phyloP scores from a whole-genome alignment of 2,329 filamentous ascomycete genomes.

The Aspergillus pseudoviridinutans region DNA sequence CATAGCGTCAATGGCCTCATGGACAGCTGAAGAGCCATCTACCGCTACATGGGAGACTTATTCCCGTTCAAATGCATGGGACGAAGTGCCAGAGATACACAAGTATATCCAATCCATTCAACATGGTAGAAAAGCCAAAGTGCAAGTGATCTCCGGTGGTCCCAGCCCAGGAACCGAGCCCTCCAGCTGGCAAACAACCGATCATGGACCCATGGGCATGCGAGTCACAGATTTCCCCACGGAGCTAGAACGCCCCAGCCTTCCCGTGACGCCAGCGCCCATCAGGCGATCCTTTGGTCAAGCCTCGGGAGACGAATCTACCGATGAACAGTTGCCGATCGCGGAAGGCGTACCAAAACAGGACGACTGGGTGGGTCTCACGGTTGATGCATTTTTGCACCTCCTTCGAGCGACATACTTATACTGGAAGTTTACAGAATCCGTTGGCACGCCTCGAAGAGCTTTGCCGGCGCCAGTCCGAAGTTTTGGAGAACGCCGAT shows the following conservation, averaged over 20 bases:
- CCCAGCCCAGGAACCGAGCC: conserved; percentile 10
- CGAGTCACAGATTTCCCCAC: conserved; percentile 85
- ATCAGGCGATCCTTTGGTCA: conserved; percentile 52
- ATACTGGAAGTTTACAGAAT: conserved; percentile 57
- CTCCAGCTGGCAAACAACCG: conserved; percentile 15
- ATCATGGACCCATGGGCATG: conserved; percentile 44
- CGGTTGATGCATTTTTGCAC: conserved; percentile 43
- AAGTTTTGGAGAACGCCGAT: conserved; percentile 50
- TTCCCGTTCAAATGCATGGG: conserved; percentile 83
- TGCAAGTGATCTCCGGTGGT: conserved; percentile 35
- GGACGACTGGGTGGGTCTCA: conserved; percentile 86
- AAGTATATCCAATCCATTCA: conserved; percentile 77
- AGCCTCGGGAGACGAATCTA: conserved; percentile 43
- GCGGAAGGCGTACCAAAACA: conserved; percentile 83
- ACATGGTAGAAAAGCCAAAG: conserved; percentile 54
- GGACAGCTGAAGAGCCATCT: conserved; percentile 22
- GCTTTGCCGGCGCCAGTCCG: conserved; percentile 63
- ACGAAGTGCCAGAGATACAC: conserved; percentile 82
- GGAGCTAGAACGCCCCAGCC: conserved; percentile 74
- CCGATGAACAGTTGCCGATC: conserved; percentile 55
- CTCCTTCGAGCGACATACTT: conserved; percentile 42
- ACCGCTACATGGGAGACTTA: conserved; percentile 69
- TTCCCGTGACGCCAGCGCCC: conserved; percentile 86
- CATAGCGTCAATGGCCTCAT: conserved; percentile 7
- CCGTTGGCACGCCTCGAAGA: conserved; percentile 66